These are phyloP conservation scores for Calonectria pseudoturangicola DNA, from an alignment of 2,329 filamentous ascomycete species.

Conservation along the genomic window DNA sequence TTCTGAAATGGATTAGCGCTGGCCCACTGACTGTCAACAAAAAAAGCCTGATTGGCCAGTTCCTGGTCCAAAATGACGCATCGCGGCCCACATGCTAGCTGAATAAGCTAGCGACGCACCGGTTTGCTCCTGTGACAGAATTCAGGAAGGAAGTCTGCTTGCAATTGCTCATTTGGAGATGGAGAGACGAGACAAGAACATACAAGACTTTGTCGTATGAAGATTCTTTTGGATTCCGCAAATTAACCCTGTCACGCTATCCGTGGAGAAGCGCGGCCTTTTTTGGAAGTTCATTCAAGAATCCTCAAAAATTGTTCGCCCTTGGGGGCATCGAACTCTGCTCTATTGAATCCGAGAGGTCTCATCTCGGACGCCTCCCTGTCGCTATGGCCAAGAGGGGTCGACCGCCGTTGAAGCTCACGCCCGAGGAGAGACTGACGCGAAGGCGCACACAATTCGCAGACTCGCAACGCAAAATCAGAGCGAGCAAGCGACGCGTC, in stretches of 20 bases:
- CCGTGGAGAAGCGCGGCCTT: too few species aligned
- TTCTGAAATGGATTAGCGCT: neutral
- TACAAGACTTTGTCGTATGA: too few species aligned
- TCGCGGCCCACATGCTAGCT: neutral
- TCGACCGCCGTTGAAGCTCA: slow-evolving; percentile 6
- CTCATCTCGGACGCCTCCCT: neutral
- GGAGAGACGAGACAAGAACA: too few species aligned
- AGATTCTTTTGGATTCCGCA: too few species aligned
- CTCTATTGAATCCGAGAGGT: neutral
- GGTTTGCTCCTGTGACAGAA: neutral
- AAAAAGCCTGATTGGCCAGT: neutral
- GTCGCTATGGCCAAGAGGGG: neutral
- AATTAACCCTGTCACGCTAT: neutral
- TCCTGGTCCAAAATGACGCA: neutral
- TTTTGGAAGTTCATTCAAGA: neutral
- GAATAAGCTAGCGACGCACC: neutral
- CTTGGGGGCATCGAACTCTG: neutral
- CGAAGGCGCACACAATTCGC: slow-evolving; percentile 1
- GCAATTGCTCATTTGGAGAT: too few species aligned
- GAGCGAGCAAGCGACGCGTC: neutral
- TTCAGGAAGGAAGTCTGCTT: neutral
- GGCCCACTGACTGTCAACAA: neutral
- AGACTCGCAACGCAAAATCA: slow-evolving; percentile 3
- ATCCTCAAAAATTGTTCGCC: neutral
- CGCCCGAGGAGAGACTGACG: neutral